phyloP scores from a whole-genome alignment of 75 land plant genomes.

The Picea glauca region DNA sequence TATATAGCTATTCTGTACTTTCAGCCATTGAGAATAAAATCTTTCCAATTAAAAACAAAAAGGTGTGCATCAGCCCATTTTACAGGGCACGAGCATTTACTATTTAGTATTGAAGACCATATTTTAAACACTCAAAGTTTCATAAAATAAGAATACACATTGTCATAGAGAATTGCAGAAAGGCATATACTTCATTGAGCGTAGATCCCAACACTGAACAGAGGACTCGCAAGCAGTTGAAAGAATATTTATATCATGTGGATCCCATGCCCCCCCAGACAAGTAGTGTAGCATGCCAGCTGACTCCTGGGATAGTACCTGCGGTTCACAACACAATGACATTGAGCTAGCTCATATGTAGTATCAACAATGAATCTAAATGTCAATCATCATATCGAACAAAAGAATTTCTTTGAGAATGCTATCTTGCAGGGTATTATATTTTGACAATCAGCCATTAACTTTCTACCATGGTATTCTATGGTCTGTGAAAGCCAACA shows the following conservation, averaged over 20 bases:
- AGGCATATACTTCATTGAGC: constrained; percentile 71
- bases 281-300: constrained; percentile 69
- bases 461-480: not conserved
- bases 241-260: constrained; percentile 86
- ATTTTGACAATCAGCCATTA: no score
- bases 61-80: not conserved
- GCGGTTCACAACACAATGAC: constrained; percentile 14
- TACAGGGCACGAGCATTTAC: not conserved
- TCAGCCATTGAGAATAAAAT: not conserved
- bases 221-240: no score
- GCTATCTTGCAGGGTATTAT: not conserved
- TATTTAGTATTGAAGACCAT: not conserved
- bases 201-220: constrained; percentile 86
- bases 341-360: not conserved
- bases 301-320: constrained; percentile 70
- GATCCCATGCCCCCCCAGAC: constrained; percentile 93
- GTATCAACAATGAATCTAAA: not conserved
- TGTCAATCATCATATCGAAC: no score
- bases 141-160: no score
- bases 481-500: not conserved
- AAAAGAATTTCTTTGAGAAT: not conserved
- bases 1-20: not conserved
- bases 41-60: not conserved
- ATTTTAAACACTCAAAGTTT: no score
- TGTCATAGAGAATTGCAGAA: no score